Base-by-base conservation (phyloP, 768 basidiomycete genomes). In the Pleurotus platypus region DNA sequence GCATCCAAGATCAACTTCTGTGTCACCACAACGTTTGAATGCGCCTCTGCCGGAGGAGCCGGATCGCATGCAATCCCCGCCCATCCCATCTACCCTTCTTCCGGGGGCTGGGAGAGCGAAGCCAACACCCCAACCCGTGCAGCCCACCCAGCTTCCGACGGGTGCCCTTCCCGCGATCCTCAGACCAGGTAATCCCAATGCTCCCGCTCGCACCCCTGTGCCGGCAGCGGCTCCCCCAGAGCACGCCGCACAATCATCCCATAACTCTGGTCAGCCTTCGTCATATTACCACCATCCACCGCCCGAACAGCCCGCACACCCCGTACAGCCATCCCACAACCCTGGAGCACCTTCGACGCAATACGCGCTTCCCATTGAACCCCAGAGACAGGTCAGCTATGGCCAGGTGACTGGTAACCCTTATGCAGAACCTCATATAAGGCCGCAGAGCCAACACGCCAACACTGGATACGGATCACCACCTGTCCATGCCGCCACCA, bases 51-150 rank as follows among this genome's bases (percentile, higher is more conserved):
- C 39, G 22, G 22, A 35, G 15, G 35, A 37, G 15, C 37, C 39
- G 11, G 37, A 39, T 20, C 37, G 51, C 13, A 38, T 42, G 11
- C 51, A 54, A 54, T 54, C 51, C n/a, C 49, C 49, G 16, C 11
- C 35, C 27, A 54, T 54, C 18, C 51, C 51, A 16, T 24, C 51
- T 2, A 37, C 22, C 13, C 39, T 54, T 22, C 51, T 27, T 8
- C 51, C 51, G 18, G 51, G 51, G n/a, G 51, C 51, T 40, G 55
- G 55, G 30, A 56, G 55, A 40, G 55, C 24, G 30, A 27, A 46
- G 37, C 45, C 43, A 46, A 16, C 43, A 15, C 8, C 55, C 47
- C 55, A 46, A 15, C 55, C 55, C 1, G 30, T 16, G 5, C 27
- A 45, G n/a, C 18, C 46, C 7, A 9, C 43, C 13, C 22, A 38